Conservation (phyloP, 257 asterid genomes). For the Capsicum baccatum region DNA sequence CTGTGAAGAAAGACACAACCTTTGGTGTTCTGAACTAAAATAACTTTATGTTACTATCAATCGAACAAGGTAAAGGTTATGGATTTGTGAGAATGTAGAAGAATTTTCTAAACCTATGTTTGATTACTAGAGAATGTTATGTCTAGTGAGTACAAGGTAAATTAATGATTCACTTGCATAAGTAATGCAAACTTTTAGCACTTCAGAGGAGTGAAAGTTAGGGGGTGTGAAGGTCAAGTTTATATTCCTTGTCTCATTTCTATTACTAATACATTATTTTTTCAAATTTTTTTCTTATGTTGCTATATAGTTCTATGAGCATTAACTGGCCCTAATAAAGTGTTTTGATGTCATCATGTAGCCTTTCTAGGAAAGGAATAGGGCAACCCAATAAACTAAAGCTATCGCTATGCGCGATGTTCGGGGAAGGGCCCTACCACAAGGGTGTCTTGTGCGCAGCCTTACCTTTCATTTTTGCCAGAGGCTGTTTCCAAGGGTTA, state of each 20-base stretch:
- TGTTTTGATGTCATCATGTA: conserved; percentile 33
- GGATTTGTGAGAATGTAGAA: conserved; percentile 67
- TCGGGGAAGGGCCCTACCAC: no score
- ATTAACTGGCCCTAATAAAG: not conserved
- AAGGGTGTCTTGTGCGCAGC: no score
- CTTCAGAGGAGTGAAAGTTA: conserved; percentile 68
- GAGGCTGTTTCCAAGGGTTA: no score
- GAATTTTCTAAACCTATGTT: conserved; percentile 62
- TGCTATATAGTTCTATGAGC: not conserved
- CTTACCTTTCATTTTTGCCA: no score
- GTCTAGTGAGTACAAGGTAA: conserved; percentile 56
- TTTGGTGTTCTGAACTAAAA: conserved; percentile 69
- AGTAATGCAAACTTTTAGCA: conserved; percentile 71
- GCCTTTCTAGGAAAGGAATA: conserved; percentile 67
- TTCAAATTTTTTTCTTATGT: not conserved
- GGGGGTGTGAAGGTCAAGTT: conserved; percentile 60
- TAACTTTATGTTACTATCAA: conserved; percentile 71
- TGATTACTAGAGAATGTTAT: conserved; percentile 61
- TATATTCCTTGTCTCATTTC: not conserved
- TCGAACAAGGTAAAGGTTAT: conserved; percentile 69
- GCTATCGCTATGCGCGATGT: no score
- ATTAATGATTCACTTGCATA: conserved; percentile 58
- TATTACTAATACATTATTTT: not conserved
- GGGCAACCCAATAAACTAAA: no score
- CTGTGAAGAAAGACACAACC: conserved; percentile 51